phyloP scores from a whole-genome alignment of 441 rosid genomes.

The Isatis lusitanica region DNA sequence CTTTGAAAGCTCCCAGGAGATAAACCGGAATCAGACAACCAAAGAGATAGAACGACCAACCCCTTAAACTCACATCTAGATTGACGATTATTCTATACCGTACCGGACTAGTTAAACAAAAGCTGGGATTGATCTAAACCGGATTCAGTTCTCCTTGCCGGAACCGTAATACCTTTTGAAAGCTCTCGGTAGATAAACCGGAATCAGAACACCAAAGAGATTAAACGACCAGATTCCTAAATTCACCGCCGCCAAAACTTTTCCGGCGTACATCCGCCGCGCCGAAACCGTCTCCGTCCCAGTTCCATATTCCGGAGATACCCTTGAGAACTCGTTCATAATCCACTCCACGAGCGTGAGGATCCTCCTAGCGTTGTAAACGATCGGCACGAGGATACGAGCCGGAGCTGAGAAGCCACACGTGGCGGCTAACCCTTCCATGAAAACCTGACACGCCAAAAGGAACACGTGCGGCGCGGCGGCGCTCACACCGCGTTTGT shows the following conservation, averaged over 20 bases:
- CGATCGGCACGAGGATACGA: constrained; percentile 68
- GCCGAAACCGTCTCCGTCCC: constrained; percentile 36
- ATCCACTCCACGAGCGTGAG: constrained; percentile 68
- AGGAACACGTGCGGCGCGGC: constrained; percentile 86
- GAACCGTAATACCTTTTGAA: constrained; percentile 65
- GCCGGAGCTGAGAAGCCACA: constrained; percentile 61
- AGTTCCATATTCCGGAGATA: constrained; percentile 12
- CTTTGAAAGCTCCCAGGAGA: constrained; percentile 67
- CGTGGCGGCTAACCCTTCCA: constrained; percentile 76
- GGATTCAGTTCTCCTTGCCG: constrained; percentile 34
- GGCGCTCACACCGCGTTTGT: constrained; percentile 60
- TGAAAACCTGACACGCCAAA: constrained; percentile 67
- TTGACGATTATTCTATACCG: not conserved
- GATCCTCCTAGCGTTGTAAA: constrained; percentile 71
- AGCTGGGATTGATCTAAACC: not conserved
- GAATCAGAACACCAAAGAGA: constrained; percentile 80
- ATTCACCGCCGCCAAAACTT: constrained; percentile 67
- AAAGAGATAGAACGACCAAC: constrained; percentile 83
- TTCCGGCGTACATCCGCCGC: constrained; percentile 54
- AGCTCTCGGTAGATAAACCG: constrained; percentile 78
- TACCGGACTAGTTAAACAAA: constrained; percentile 7
- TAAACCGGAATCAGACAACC: constrained; percentile 80
- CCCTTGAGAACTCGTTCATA: constrained; percentile 44
- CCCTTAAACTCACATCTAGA: constrained; percentile 45
- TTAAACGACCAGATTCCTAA: constrained; percentile 82